A percentile compares a stretch with the other conserved stretches of the same genome.
These are phyloP conservation scores for Penicillium frequentans DNA, from an alignment of 2,329 filamentous ascomycete species.

Conservation along the genomic window DNA sequence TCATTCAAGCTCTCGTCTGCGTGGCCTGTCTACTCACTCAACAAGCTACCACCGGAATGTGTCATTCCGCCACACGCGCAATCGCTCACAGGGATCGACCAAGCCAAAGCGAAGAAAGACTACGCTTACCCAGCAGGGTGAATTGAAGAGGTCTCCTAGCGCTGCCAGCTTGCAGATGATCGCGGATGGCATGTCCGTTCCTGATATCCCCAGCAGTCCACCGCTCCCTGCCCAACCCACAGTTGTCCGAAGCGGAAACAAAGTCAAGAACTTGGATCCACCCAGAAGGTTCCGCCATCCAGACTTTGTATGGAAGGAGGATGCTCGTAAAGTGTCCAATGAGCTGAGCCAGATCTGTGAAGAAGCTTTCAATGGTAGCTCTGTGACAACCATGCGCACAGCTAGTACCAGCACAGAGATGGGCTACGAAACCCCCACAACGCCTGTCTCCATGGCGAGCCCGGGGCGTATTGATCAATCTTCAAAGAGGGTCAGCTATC, in stretches of 20 bases:
- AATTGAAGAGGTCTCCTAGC: slow-evolving; percentile 25
- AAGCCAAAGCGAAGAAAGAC: slow-evolving; percentile 25
- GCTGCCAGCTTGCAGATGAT: slow-evolving; percentile 27
- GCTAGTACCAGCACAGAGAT: slow-evolving; percentile 40
- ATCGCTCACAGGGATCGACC: slow-evolving; percentile 32
- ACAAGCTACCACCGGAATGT: slow-evolving; percentile 61
- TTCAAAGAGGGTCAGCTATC: slow-evolving; percentile 32
- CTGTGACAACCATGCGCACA: slow-evolving; percentile 52
- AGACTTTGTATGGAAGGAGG: slow-evolving; percentile 65
- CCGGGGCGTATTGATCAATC: slow-evolving; percentile 21
- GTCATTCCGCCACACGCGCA: slow-evolving; percentile 60
- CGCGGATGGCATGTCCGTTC: slow-evolving; percentile 18
- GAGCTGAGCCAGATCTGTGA: slow-evolving; percentile 89
- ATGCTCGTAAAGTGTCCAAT: slow-evolving; percentile 78
- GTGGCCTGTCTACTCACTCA: slow-evolving; percentile 41
- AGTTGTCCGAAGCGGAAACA: slow-evolving; percentile 35
- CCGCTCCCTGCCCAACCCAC: slow-evolving; percentile 41
- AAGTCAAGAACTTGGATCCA: slow-evolving; percentile 35
- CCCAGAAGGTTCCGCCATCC: slow-evolving; percentile 42
- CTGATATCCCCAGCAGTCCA: slow-evolving; percentile 36
- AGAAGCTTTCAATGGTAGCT: slow-evolving; percentile 79
- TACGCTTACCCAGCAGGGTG: slow-evolving; percentile 18
- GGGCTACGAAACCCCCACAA: slow-evolving; percentile 54
- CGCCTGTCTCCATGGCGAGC: slow-evolving; percentile 40
- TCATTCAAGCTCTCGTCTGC: slow-evolving; percentile 47